A percentile compares a stretch with the other conserved stretches of the same genome.
These are phyloP conservation scores for Dunaliella sp. DNA, from an alignment of 139 green algal genomes.

Conservation along the genomic window DNA sequence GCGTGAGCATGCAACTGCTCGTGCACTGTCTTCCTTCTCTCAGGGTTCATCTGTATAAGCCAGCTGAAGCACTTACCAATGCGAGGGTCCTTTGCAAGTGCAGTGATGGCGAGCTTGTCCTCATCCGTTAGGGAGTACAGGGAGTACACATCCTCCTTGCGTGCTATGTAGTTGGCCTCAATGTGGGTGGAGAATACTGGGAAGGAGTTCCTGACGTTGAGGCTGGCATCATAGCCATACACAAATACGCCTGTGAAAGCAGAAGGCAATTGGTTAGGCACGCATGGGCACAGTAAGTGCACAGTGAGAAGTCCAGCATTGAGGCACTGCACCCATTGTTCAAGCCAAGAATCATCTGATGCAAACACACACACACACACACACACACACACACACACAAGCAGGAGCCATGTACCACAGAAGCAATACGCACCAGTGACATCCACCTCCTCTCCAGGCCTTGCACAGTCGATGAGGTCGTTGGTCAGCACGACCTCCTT, in stretches of 20 bases:
- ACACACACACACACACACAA: no score
- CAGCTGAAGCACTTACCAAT: constrained; percentile 75
- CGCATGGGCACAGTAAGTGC: no score
- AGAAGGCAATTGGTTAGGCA: no score
- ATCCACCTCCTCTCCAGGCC: constrained; percentile 93
- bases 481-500: constrained; percentile 97
- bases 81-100: constrained; percentile 71
- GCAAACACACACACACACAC: no score
- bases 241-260: constrained; percentile 88
- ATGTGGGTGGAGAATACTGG: constrained; percentile 94
- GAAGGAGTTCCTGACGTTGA: constrained; percentile 93
- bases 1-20: no score
- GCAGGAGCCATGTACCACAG: not conserved
- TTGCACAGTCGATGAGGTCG: constrained; percentile 93
- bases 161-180: constrained; percentile 87
- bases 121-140: constrained; percentile 86
- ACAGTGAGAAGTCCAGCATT: no score
- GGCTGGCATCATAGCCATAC: constrained; percentile 82
- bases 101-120: constrained; percentile 80
- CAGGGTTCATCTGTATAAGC: no score
- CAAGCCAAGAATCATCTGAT: no score
- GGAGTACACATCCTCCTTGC: constrained; percentile 63
- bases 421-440: constrained; percentile 79
- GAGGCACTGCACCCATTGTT: no score
- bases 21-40: no score